Evolutionary conservation across 305 asterid genomes (phyloP), one percentile per base, ranked within the genome.

Genomic region (Fraxinus paxiana): DNA sequence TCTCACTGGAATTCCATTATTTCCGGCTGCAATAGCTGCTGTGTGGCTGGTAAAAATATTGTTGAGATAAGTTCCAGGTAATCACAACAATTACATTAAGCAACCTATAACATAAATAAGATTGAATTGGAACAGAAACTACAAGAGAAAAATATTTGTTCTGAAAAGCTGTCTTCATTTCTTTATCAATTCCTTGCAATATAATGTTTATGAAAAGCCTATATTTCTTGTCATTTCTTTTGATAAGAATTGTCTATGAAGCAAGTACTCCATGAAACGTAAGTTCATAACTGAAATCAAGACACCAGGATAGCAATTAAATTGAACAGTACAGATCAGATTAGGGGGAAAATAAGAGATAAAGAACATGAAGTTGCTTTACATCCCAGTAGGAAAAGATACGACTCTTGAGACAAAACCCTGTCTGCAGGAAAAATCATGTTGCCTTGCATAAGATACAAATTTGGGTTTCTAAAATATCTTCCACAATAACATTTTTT

Each of bases 1-100:
- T 83, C 95, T 90, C 79, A 96, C 99, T 20, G 98, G 96, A 84
- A 96, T 89, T 76, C 99, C 99, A 84, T 96, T 96, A 87, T 96
- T 94, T 86, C 99, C 99, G 80, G 98, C 99, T 24, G 99, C 99
- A 78, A 93, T 96, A 63, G 99, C 90, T n/a, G 99, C 98, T 22
- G 98, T 96, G 80, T 96, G 99, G 81, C 99, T 96, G 92, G 80
- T 76, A 82, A 83, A 81, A 78, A 63, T 20, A 79, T 77, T 72
- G 78, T 41, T 72, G 63, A 76, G 54, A 41, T 26, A 54, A 81
- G 80, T 84, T 74, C 63, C 81, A 81, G 17, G 28, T 28, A 38
- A 78, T 35, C 65, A 26, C 73, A 70, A 31, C 5, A 30, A 70
- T 65, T 51, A 46, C 38, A 65, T 7, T 30, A 30, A 69, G 41